Percentiles rank a stretch among this genome's conserved stretches.
Conservation (phyloP, 768 basidiomycete species). For the Lactarius hengduanensis region DNA sequence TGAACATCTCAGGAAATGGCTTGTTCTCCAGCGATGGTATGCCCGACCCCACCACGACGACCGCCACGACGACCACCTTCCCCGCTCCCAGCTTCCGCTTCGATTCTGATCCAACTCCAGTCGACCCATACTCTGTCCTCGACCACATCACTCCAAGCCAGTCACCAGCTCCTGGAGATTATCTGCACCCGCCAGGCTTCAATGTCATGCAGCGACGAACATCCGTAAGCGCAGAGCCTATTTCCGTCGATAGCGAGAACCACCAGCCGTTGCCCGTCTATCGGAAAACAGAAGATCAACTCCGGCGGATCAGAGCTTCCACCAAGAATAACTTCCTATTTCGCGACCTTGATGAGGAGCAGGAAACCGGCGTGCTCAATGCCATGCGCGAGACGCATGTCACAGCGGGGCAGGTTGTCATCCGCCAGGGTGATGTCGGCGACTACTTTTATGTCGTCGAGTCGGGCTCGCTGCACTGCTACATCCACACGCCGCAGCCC, state of each 20-base stretch:
- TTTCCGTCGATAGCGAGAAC: slow-evolving; percentile 69
- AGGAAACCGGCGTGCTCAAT: slow-evolving; percentile 86
- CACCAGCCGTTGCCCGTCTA: slow-evolving; percentile 72
- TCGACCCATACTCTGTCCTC: slow-evolving; percentile 44
- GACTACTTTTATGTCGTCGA: slow-evolving; percentile 99
- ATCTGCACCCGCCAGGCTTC: slow-evolving; percentile 68
- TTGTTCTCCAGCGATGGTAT: slow-evolving; percentile 52
- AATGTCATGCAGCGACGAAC: slow-evolving; percentile 87
- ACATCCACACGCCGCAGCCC: slow-evolving; percentile 65
- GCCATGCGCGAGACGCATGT: slow-evolving; percentile 91
- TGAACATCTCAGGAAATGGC: slow-evolving; percentile 81
- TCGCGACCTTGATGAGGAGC: slow-evolving; percentile 94
- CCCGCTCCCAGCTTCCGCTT: slow-evolving; percentile 57
- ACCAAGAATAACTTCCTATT: slow-evolving; percentile 92
- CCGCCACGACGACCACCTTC: slow-evolving; percentile 29
- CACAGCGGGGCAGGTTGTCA: slow-evolving; percentile 78
- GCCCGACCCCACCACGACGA: slow-evolving; percentile 26
- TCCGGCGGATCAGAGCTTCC: slow-evolving; percentile 81
- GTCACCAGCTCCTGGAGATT: slow-evolving; percentile 53
- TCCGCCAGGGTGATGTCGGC: slow-evolving; percentile 94
- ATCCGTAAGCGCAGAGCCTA: slow-evolving; percentile 95
- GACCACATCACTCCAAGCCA: slow-evolving; percentile 33
- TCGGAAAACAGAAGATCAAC: slow-evolving; percentile 79
- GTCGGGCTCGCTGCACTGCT: slow-evolving; percentile 81
- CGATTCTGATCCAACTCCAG: slow-evolving; percentile 52